Percentiles rank a stretch among this genome's conserved stretches.
These are phyloP conservation scores for Lentinula aciculospora DNA, from an alignment of 768 basidiomycete genomes.

Conservation along the genomic window DNA sequence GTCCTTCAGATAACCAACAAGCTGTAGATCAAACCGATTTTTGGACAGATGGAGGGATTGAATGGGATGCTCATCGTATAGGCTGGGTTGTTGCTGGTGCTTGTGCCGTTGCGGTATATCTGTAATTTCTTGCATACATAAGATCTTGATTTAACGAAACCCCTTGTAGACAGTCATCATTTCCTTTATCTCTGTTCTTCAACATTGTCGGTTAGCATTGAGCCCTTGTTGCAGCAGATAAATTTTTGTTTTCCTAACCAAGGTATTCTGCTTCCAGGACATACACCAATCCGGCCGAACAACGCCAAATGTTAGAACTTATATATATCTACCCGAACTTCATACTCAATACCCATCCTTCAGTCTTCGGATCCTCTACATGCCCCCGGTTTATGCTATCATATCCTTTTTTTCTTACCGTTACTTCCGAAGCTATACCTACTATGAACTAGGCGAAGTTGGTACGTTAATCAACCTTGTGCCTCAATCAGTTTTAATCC, in stretches of 20 bases:
- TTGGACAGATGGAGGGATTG: slow-evolving; percentile 34
- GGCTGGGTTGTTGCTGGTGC: slow-evolving; percentile 61
- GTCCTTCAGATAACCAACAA: slow-evolving; percentile 48
- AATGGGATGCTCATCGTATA: slow-evolving; percentile 50
- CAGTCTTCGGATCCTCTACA: slow-evolving; percentile 76
- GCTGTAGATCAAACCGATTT: slow-evolving; percentile 51
- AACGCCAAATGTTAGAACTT: slow-evolving; percentile 67
- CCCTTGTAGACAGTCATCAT: slow-evolving; percentile 53
- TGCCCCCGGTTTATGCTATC: slow-evolving; percentile 78
- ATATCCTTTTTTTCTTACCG: slow-evolving; percentile 86
- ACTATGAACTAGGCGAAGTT: slow-evolving; percentile 46
- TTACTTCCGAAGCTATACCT: slow-evolving; percentile 73
- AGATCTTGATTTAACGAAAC: background rate
- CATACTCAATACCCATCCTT: background rate
- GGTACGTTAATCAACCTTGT: slow-evolving; percentile 25
- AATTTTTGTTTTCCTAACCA: background rate
- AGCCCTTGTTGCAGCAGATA: background rate
- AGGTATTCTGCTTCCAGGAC: no score
- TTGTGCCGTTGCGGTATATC: slow-evolving; percentile 43
- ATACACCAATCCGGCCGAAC: slow-evolving; percentile 65
- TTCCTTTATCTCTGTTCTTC: slow-evolving; percentile 45
- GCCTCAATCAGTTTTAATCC: background rate
- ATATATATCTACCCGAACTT: slow-evolving; percentile 11
- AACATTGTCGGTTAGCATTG: slow-evolving; percentile 56
- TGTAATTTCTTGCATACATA: background rate